Percentiles rank a stretch among this genome's conserved stretches.
These are phyloP conservation scores for Candida railenensis DNA, from an alignment of 805 yeast genomes.

Conservation along the genomic window DNA sequence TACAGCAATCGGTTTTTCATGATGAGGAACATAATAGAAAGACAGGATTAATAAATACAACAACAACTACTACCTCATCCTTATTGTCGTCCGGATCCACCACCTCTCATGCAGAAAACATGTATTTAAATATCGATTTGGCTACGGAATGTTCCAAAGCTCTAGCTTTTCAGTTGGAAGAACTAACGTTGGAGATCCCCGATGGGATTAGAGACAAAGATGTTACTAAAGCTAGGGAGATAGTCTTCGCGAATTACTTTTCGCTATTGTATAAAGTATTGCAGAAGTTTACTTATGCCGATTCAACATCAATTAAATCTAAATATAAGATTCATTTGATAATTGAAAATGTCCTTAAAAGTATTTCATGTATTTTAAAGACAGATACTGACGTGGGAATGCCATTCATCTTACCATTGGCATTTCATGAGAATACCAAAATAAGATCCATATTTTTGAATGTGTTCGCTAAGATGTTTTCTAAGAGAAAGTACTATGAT, in stretches of 20 bases:
- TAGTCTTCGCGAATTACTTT: constrained; percentile 69
- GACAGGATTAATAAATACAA: not conserved
- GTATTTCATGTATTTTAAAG: constrained; percentile 66
- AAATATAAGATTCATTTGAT: constrained; percentile 57
- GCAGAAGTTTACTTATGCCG: constrained; percentile 34
- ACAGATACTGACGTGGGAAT: constrained; percentile 78
- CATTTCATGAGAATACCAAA: constrained; percentile 64
- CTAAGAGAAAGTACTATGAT: constrained; percentile 26
- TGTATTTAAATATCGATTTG: constrained; percentile 54
- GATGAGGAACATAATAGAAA: constrained; percentile 19
- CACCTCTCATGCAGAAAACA: constrained; percentile 35
- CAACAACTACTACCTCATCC: not conserved
- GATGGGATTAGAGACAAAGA: constrained; percentile 55
- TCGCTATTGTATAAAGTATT: constrained; percentile 55
- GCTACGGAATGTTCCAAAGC: constrained; percentile 64
- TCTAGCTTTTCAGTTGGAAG: constrained; percentile 52
- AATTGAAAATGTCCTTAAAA: constrained; percentile 61
- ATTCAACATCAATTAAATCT: constrained; percentile 17
- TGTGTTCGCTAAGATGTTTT: constrained; percentile 69
- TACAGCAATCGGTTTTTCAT: constrained; percentile 48
- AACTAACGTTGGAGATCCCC: constrained; percentile 59
- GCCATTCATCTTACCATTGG: constrained; percentile 72
- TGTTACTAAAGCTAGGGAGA: constrained; percentile 51
- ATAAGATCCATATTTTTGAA: constrained; percentile 73
- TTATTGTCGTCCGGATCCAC: constrained; percentile 5